Evolutionary conservation across 306 rosid species (phyloP).

Genomic region (Betula pendula): DNA sequence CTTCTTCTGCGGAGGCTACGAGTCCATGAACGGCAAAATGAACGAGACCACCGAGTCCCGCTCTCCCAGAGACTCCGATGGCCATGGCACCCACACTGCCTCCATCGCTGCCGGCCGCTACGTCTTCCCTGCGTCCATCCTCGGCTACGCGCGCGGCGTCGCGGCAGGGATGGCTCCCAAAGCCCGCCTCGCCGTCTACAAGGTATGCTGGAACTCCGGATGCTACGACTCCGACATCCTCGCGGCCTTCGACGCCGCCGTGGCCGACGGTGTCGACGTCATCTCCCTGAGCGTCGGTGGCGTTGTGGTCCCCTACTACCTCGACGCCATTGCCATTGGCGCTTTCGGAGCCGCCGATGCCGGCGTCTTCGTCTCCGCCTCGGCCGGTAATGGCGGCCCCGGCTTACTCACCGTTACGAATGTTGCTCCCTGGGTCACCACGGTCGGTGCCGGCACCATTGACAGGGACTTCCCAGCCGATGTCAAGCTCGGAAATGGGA

Average conservation of each 20-base stretch:
- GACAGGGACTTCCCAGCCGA: conserved; percentile 85
- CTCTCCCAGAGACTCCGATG: conserved; percentile 83
- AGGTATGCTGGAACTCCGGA: conserved; percentile 82
- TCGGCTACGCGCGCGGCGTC: conserved; percentile 72
- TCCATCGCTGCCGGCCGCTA: conserved; percentile 86
- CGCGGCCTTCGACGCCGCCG: conserved; percentile 85
- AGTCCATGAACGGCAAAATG: conserved; percentile 74
- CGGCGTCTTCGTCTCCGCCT: conserved; percentile 77
- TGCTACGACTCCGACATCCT: conserved; percentile 84
- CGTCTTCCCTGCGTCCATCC: conserved; percentile 68
- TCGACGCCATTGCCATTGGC: conserved; percentile 74
- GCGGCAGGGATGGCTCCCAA: conserved; percentile 97
- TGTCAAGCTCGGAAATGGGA: conserved; percentile 79
- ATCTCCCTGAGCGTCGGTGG: conserved; percentile 88
- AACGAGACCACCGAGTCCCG: conserved; percentile 68
- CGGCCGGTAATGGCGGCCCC: conserved; percentile 91
- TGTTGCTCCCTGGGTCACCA: conserved; percentile 88
- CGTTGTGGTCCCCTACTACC: conserved; percentile 80
- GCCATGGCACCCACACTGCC: conserved; percentile 88
- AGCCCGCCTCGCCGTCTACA: conserved; percentile 75
- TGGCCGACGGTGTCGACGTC: conserved; percentile 72
- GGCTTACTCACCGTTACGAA: conserved; percentile 81
- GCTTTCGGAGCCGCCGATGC: conserved; percentile 60
- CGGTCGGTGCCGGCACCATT: conserved; percentile 91
- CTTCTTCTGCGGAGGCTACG: conserved; percentile 66